These are phyloP conservation scores for Wickerhamiella brachini DNA, from an alignment of 805 yeast genomes.

Conservation along the genomic window DNA sequence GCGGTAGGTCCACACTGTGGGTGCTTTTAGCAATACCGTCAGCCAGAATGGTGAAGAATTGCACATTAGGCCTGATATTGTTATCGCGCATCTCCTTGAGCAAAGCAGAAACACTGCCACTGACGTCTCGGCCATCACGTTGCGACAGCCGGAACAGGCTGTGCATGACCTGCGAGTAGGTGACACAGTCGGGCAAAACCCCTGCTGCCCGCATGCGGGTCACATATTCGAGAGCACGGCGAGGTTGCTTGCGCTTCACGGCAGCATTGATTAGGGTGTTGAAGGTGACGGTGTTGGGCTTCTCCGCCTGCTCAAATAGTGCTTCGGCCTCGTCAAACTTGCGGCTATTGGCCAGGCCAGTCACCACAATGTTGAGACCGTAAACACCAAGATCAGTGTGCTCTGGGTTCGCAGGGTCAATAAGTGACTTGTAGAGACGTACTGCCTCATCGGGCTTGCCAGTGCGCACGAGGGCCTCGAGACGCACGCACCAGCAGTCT, in stretches of 20 bases:
- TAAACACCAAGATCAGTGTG: constrained; percentile 8
- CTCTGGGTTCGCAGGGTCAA: constrained; percentile 21
- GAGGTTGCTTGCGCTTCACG: constrained; percentile 28
- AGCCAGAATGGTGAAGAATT: constrained; percentile 39
- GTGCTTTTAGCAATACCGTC: constrained; percentile 38
- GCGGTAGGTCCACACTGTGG: constrained; percentile 37
- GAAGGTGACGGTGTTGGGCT: constrained; percentile 33
- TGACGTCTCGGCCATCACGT: constrained; percentile 31
- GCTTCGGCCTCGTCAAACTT: constrained; percentile 34
- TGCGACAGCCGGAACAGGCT: constrained; percentile 34
- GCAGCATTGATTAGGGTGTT: constrained; percentile 37
- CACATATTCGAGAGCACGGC: constrained; percentile 37
- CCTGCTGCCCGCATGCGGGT: constrained; percentile 30
- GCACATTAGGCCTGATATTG: constrained; percentile 30
- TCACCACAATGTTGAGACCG: constrained; percentile 33
- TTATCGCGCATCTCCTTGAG: constrained; percentile 30
- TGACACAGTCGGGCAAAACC: constrained; percentile 44
- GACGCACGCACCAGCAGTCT: constrained; percentile 34
- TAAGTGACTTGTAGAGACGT: constrained; percentile 19
- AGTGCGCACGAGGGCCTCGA: constrained; percentile 35
- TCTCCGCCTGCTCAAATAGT: constrained; percentile 18
- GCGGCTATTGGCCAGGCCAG: constrained; percentile 31
- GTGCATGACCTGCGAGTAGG: constrained; percentile 48
- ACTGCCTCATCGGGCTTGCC: constrained; percentile 32
- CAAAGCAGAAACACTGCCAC: constrained; percentile 27